These are phyloP conservation scores for Coniferiporia sulphurascens DNA, from an alignment of 1,284 basidiomycete genomes.

Conservation along the genomic window DNA sequence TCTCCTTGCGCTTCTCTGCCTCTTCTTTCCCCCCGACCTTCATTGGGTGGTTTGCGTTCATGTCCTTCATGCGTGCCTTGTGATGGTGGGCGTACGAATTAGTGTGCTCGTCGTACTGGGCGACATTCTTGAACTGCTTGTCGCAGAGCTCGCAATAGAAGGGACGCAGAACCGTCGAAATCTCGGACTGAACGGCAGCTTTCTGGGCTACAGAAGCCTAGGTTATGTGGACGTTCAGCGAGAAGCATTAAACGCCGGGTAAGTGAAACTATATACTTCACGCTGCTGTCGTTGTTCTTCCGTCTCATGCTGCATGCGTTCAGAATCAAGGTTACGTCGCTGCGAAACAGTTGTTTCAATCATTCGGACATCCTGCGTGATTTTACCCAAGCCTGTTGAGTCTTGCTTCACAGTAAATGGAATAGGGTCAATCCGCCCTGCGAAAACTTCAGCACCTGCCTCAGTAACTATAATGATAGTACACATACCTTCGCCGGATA, in stretches of 20 bases:
- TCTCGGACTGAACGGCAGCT: conserved; percentile 59
- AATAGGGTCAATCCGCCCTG: conserved; percentile 75
- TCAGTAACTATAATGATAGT: neutral
- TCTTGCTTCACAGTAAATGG: conserved; percentile 76
- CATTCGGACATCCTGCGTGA: conserved; percentile 70
- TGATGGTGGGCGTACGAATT: conserved; percentile 76
- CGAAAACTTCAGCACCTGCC: neutral
- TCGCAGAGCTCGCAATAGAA: conserved; percentile 81
- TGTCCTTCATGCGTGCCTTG: conserved; percentile 70
- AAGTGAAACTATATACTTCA: conserved; percentile 43
- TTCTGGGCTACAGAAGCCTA: conserved; percentile 66
- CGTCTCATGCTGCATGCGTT: conserved; percentile 71
- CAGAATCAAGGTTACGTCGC: conserved; percentile 70
- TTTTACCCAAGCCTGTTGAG: conserved; percentile 71
- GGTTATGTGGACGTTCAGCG: conserved; percentile 3
- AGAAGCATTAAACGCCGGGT: neutral
- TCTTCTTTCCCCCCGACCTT: conserved; percentile 50
- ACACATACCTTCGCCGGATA: conserved; percentile 64
- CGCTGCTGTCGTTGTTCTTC: conserved; percentile 65
- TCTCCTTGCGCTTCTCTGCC: conserved; percentile 69
- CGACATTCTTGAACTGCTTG: conserved; percentile 77
- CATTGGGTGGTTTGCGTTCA: conserved; percentile 60
- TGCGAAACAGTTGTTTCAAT: conserved; percentile 79
- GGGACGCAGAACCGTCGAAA: conserved; percentile 58
- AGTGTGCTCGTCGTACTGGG: conserved; percentile 81